A percentile compares a stretch with the other conserved stretches of the same genome.
These are phyloP conservation scores for Lotmaria passim DNA, from an alignment of 208 protist species.

Conservation along the genomic window DNA sequence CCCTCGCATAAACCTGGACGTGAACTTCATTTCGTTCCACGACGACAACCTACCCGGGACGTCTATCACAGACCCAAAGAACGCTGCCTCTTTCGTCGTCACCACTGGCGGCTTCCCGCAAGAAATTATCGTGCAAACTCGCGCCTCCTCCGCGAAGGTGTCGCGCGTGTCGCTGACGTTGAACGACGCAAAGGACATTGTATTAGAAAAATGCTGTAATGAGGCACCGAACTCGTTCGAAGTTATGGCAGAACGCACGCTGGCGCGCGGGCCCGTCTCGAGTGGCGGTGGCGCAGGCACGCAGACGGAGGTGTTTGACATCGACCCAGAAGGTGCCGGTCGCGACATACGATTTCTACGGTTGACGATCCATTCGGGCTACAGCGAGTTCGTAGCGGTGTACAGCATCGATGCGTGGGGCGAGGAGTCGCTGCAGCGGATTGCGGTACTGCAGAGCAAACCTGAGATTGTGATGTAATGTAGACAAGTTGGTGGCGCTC, in stretches of 20 bases:
- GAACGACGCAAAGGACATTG: slow-evolving; percentile 81
- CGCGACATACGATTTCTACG: slow-evolving; percentile 60
- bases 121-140: slow-evolving; percentile 75
- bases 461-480: slow-evolving; percentile 81
- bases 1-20: slow-evolving; percentile 52
- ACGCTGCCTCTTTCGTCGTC: slow-evolving; percentile 62
- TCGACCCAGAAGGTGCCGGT: slow-evolving; percentile 61
- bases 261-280: slow-evolving; percentile 34
- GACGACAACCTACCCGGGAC: slow-evolving; percentile 63
- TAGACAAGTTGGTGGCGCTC: neutral
- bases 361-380: slow-evolving; percentile 73
- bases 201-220: slow-evolving; percentile 48
- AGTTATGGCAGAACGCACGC: slow-evolving; percentile 53
- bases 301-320: slow-evolving; percentile 69
- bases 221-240: slow-evolving; percentile 45
- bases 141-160: slow-evolving; percentile 64
- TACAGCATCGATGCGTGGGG: slow-evolving; percentile 67
- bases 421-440: slow-evolving; percentile 86
- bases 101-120: slow-evolving; percentile 90
- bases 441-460: slow-evolving; percentile 78
- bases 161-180: slow-evolving; percentile 49
- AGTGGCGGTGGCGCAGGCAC: neutral
- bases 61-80: slow-evolving; percentile 52
- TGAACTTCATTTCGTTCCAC: slow-evolving; percentile 77
- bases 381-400: slow-evolving; percentile 83